Evolutionary conservation across 169 alveolate genomes (phyloP).

Genomic region (Plasmodium yoelii): DNA sequence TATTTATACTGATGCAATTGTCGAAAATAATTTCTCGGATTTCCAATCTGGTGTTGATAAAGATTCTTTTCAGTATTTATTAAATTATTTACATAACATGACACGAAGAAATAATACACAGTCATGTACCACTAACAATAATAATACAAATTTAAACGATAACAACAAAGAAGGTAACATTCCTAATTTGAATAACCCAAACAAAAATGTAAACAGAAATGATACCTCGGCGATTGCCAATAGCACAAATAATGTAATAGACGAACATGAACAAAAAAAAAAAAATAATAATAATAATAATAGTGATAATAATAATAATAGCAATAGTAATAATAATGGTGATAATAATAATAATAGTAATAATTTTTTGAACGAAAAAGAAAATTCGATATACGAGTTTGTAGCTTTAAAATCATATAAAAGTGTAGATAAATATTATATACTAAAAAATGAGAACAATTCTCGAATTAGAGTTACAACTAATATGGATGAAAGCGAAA

Average conservation of each 20-base stretch:
- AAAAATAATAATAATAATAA: too few relatives aligned
- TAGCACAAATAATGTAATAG: background rate
- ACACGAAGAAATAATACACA: background rate
- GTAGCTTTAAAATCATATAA: constrained; percentile 10
- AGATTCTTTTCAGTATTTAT: constrained; percentile 50
- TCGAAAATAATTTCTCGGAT: constrained; percentile 61
- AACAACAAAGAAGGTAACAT: too few relatives aligned
- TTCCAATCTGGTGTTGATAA: constrained; percentile 58
- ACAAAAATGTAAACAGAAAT: background rate
- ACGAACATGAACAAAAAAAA: background rate
- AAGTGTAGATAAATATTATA: constrained; percentile 59
- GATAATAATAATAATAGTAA: background rate
- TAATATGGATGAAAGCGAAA: constrained; percentile 15
- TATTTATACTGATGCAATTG: constrained; percentile 67
- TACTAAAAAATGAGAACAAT: constrained; percentile 8
- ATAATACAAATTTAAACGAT: background rate
- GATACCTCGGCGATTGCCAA: too few relatives aligned
- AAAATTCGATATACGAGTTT: constrained; percentile 25
- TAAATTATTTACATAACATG: constrained; percentile 35
- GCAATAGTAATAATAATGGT: background rate
- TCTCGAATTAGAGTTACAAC: constrained; percentile 59
- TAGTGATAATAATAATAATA: too few relatives aligned
- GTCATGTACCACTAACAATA: background rate
- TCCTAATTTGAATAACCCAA: too few relatives aligned
- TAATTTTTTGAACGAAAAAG: background rate